phyloP scores from a whole-genome alignment of 768 basidiomycete species.

The Russula foetens region DNA sequence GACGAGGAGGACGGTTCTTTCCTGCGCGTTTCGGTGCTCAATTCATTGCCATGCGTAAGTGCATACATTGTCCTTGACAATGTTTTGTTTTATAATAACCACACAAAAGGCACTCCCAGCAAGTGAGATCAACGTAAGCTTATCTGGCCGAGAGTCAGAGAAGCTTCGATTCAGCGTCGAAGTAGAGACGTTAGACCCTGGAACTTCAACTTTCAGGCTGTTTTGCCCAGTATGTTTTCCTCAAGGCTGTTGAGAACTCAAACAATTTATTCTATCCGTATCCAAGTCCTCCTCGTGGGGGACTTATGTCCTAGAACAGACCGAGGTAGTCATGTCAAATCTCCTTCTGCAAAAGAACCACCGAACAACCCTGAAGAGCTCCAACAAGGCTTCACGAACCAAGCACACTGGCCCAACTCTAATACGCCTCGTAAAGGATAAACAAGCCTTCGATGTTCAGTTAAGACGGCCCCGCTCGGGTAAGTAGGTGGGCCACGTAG shows the following conservation, averaged over 20 bases:
- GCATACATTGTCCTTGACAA: background rate
- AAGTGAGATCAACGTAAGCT: constrained; percentile 52
- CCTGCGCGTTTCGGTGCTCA: constrained; percentile 52
- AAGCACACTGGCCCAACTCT: constrained; percentile 32
- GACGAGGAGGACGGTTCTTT: constrained; percentile 60
- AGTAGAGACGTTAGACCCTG: constrained; percentile 41
- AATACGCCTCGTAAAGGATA: constrained; percentile 57
- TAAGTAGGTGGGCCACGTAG: constrained; percentile 17
- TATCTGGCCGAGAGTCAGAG: constrained; percentile 56
- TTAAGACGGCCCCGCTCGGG: constrained; percentile 46
- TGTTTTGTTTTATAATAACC: constrained; percentile 32
- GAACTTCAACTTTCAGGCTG: constrained; percentile 47
- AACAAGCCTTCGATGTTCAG: constrained; percentile 52
- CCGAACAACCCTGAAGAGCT: constrained; percentile 28
- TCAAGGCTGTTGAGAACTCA: background rate
- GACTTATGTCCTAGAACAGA: constrained; percentile 56
- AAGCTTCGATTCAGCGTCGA: constrained; percentile 47
- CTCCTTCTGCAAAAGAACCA: constrained; percentile 61
- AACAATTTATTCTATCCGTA: background rate
- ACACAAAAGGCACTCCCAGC: constrained; percentile 33
- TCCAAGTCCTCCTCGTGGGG: constrained; percentile 48
- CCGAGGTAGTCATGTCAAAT: constrained; percentile 55
- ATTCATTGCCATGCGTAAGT: constrained; percentile 70
- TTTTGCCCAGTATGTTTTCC: constrained; percentile 60
- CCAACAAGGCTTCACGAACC: constrained; percentile 15